A percentile compares a stretch with the other conserved stretches of the same genome.
phyloP scores from a whole-genome alignment of 2,329 filamentous ascomycete species.

The Beauveria rudraprayagi region DNA sequence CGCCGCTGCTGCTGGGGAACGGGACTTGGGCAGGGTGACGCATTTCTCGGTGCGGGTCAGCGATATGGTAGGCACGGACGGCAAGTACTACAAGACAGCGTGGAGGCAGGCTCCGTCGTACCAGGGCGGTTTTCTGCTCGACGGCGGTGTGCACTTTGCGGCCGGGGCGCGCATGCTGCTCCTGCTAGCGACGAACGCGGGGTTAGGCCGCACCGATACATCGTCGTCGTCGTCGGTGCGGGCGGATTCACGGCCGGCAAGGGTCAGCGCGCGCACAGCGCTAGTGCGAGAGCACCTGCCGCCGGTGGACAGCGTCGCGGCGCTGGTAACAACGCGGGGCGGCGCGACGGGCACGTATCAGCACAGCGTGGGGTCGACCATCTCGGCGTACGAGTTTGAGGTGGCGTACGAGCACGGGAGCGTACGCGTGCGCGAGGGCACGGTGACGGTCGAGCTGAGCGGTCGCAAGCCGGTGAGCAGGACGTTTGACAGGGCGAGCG shows the following conservation, averaged over 20 bases:
- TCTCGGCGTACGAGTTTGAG: conserved; percentile 45
- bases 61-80: conserved; percentile 25
- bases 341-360: conserved; percentile 50
- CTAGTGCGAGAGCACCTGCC: conserved; percentile 49
- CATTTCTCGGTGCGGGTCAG: conserved; percentile 39
- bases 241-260: conserved; percentile 30
- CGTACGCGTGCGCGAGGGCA: conserved; percentile 40
- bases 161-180: conserved; percentile 54
- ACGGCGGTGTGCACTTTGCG: conserved; percentile 66
- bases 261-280: conserved; percentile 46
- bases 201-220: conserved; percentile 18
- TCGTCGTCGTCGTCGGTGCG: neutral
- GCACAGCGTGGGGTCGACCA: conserved; percentile 48
- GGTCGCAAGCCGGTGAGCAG: conserved; percentile 25
- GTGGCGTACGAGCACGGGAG: conserved; percentile 51
- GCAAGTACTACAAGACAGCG: conserved; percentile 42
- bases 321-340: conserved; percentile 43
- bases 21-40: conserved; percentile 24
- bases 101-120: conserved; percentile 64
- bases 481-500: conserved; percentile 41
- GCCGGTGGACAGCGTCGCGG: conserved; percentile 60
- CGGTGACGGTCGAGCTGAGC: conserved; percentile 30
- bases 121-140: conserved; percentile 70
- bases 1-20: conserved; percentile 13
- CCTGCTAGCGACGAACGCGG: conserved; percentile 35